Evolutionary conservation across 441 rosid genomes (phyloP).

Genomic region (Raphanus hybrid): DNA sequence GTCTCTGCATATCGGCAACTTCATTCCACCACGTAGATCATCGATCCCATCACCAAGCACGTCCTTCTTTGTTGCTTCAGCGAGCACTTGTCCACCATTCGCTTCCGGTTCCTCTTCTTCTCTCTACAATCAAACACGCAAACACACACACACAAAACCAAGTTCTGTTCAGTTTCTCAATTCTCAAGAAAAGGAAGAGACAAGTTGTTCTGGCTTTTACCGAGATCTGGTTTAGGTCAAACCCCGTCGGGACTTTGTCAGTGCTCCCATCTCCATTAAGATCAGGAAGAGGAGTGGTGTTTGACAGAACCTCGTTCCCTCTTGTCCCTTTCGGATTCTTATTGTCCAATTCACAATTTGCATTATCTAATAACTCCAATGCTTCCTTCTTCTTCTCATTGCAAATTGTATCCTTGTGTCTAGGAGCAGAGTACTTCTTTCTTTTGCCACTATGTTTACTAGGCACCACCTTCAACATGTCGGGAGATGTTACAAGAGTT

Average conservation of each 20-base stretch:
- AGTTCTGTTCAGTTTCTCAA: conserved; percentile 2
- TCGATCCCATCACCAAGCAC: conserved; percentile 47
- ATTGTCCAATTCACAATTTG: too few species aligned
- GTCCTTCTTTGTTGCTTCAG: conserved; percentile 50
- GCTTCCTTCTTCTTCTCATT: conserved; percentile 20
- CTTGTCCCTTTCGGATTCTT: conserved; percentile 29
- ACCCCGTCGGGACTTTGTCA: conserved; percentile 42
- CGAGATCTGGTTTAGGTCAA: conserved; percentile 89
- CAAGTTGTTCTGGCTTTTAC: conserved; percentile 46
- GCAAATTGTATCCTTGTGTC: background rate
- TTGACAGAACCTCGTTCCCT: conserved; percentile 50
- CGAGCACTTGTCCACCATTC: conserved; percentile 9
- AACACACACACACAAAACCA: background rate
- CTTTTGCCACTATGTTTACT: conserved; percentile 30
- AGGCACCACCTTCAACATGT: conserved; percentile 39
- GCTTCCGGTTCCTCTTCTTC: conserved; percentile 65
- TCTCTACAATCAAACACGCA: conserved; percentile 52
- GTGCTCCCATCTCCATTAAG: conserved; percentile 47
- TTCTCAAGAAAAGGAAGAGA: background rate
- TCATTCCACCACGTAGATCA: conserved; percentile 43
- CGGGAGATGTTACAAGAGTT: conserved; percentile 30
- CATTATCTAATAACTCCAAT: too few species aligned
- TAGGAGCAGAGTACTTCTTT: conserved; percentile 36
- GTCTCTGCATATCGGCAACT: conserved; percentile 64
- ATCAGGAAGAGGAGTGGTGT: conserved; percentile 46